Base-by-base conservation (phyloP, 768 basidiomycete species). In the Leucosporidium creatinivorum region DNA sequence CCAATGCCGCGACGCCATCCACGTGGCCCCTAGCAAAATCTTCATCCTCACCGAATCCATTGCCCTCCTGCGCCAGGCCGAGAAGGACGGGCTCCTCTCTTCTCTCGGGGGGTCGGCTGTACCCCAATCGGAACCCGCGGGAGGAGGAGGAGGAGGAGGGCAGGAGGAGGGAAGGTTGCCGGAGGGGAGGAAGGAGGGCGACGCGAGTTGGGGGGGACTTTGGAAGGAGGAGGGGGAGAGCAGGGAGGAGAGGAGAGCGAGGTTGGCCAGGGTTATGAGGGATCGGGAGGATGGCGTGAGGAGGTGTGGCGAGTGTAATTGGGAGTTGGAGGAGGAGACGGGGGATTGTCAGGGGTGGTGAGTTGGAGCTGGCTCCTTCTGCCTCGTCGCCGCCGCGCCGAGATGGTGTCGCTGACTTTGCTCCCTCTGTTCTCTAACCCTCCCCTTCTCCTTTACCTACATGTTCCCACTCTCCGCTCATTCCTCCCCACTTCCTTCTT, bases 331-430 rank as follows among this genome's bases (percentile, higher is more conserved):
- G 28, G 66, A 67, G 47, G 47, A 62, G 13, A 31, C 49, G 1
- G 70, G 70, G 10, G 15, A 36, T 0, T 72, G 70, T 48, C 58
- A 68, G 26, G 70, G 70, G 3, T 72, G 70, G 70, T 72, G 58
- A 49, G 67, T 59, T 17, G 18, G n/a, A n/a, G n/a, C n/a, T n/a
- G n/a, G n/a, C n/a, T n/a, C n/a, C n/a, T n/a, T n/a, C n/a, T n/a
- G n/a, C n/a, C n/a, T n/a, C n/a, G n/a, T n/a, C n/a, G n/a, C n/a
- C n/a, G n/a, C n/a, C n/a, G n/a, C n/a, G n/a, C n/a, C n/a, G n/a
- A n/a, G n/a, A n/a, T n/a, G n/a, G n/a, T n/a, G n/a, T 7, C 23
- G 18, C 4, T 17, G 33, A 55, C 1, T 26, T 54, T 2, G 23
- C 21, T 23, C n/a, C 9, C 33, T 33, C 33, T 44, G n/a, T n/a